Evolutionary conservation across 495 filamentous ascomycete genomes (phyloP).

Genomic region (Penicillium samsonianum): DNA sequence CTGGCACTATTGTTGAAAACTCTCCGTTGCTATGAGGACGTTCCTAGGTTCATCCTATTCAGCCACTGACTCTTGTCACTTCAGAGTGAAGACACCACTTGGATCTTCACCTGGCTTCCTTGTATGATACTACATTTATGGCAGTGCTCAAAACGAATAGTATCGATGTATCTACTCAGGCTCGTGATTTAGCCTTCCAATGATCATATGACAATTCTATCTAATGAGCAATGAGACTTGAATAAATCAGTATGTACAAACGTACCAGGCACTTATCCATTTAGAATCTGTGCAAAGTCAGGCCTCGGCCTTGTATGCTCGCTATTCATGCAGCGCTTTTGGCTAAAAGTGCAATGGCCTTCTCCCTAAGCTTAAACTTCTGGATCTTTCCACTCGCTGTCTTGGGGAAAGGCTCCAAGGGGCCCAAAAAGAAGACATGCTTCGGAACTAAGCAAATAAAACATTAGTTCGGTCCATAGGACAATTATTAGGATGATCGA

Average conservation of each 20-base stretch:
- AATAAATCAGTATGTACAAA: background rate
- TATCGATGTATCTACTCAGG: background rate
- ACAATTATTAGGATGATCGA: background rate
- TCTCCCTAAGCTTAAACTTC: conserved; percentile 83
- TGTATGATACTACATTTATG: background rate
- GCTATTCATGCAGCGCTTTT: conserved; percentile 19
- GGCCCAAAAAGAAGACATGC: conserved; percentile 75
- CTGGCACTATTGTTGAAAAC: background rate
- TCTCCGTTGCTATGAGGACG: background rate
- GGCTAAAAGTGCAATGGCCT: conserved; percentile 52
- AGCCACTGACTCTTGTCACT: background rate
- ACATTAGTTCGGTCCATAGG: background rate
- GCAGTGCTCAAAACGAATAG: background rate
- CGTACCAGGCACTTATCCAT: background rate
- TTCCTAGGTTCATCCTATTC: background rate
- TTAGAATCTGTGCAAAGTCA: background rate
- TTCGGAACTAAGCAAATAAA: conserved; percentile 64
- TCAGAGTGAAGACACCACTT: no score
- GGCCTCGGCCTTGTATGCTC: background rate
- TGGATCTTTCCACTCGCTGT: conserved; percentile 97
- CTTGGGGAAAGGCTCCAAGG: conserved; percentile 72
- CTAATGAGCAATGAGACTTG: background rate
- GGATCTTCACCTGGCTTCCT: background rate
- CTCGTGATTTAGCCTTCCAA: background rate
- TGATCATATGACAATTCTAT: background rate